Conservation (phyloP, 2,329 filamentous ascomycete genomes). For the Pyricularia sp. region DNA sequence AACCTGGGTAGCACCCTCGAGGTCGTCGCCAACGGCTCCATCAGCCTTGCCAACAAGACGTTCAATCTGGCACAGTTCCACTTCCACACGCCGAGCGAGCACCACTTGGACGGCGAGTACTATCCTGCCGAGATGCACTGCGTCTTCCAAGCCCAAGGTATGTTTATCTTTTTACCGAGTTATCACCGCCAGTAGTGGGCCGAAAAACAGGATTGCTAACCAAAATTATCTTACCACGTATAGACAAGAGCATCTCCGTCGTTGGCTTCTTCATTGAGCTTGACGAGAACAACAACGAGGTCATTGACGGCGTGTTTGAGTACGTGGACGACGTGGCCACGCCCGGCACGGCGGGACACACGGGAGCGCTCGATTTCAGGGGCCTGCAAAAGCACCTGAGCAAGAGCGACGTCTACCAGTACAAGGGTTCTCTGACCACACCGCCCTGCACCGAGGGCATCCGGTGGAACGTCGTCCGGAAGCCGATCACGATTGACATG, state of each 20-base stretch:
- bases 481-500: constrained; percentile 33
- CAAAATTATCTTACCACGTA: constrained; percentile 7
- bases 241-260: constrained; percentile 20
- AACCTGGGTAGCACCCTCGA: constrained; percentile 40
- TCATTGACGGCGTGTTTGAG: constrained; percentile 24
- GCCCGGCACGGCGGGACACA: constrained; percentile 24
- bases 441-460: constrained; percentile 48
- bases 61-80: constrained; percentile 42
- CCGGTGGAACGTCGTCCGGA: constrained; percentile 35
- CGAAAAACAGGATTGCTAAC: neutral
- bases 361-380: constrained; percentile 27
- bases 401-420: constrained; percentile 15
- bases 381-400: constrained; percentile 11
- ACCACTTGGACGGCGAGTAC: constrained; percentile 31
- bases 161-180: neutral
- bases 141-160: constrained; percentile 22
- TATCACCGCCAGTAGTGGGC: no score
- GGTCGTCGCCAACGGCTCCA: constrained; percentile 33
- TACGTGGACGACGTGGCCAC: constrained; percentile 23
- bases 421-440: constrained; percentile 47
- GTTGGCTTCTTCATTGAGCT: constrained; percentile 24
- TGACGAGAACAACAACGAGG: constrained; percentile 11
- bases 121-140: constrained; percentile 28
- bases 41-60: constrained; percentile 22
- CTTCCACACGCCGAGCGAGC: constrained; percentile 48